Evolutionary conservation across 139 green algal species (phyloP), one percentile per base, ranked within the genome.

Genomic region (Haematococcus lacustris): DNA sequence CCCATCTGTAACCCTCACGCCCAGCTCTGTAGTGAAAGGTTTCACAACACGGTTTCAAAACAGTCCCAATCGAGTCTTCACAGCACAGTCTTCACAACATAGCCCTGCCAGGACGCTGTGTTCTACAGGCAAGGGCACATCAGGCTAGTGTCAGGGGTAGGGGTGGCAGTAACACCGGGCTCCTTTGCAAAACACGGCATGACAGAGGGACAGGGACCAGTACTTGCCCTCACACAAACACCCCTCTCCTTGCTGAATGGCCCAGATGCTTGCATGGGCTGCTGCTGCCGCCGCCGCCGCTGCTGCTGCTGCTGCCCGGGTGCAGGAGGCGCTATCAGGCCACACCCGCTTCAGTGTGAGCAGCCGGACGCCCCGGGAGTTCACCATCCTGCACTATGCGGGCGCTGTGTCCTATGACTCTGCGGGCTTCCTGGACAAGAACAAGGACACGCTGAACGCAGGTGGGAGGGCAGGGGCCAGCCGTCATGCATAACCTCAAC

Each of bases 341-440:
- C 85, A 88, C 66, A 43, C 74, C 2, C 75, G 84, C 67, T 96
- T 93, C 53, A 59, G 38, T 34, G 77, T 72, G 43, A 83, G 88
- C 59, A 72, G 75, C 13, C 75, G 82, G 41, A 41, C 75, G 30
- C 75, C 73, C 7, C 57, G 68, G 26, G 80, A 82, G 51, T 97
- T 97, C 76, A 91, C 85, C 28, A 68, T 97, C 25, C 67, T 86
- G 23, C 91, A 97, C 74, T 97, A 94, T 66, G 91, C 91, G 2
- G 87, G 87, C 7, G 60, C 76, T 2, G 88, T 91, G 62, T 39
- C 37, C 43, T 94, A 95, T 81, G 74, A 70, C 50, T 79, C 71
- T 25, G 40, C 51, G 0, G 79, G 80, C 25, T 91, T 95, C 73
- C 76, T 95, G 71, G 90, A 93, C 66, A 93, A 93, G 76, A 98